Percentiles rank a stretch among this genome's conserved stretches.
These are phyloP conservation scores for Chalaropsis thielavioides DNA, from an alignment of 2,329 filamentous ascomycete species.

Conservation along the genomic window DNA sequence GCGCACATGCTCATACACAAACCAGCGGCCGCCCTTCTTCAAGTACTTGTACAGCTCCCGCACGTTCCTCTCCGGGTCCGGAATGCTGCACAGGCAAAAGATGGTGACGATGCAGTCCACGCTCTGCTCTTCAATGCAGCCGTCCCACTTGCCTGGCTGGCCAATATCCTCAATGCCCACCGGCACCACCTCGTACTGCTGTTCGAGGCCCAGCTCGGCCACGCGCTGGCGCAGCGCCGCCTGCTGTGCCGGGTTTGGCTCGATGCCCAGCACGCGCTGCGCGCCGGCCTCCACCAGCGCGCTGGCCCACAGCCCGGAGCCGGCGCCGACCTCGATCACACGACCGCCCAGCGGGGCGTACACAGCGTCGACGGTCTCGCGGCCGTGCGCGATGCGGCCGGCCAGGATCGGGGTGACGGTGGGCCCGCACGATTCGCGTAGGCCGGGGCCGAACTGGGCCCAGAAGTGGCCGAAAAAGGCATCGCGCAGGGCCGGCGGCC, in stretches of 20 bases:
- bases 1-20: conserved; percentile 47
- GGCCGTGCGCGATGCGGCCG: conserved; percentile 31
- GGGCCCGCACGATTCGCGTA: conserved; percentile 29
- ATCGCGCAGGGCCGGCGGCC: conserved; percentile 29
- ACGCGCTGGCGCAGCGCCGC: conserved; percentile 33
- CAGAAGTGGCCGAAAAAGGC: conserved; percentile 51
- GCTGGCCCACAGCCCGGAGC: conserved; percentile 45
- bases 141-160: conserved; percentile 29
- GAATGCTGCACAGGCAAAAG: conserved; percentile 49
- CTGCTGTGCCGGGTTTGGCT: conserved; percentile 45
- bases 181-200: conserved; percentile 46
- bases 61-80: conserved; percentile 42
- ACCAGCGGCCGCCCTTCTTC: conserved; percentile 48
- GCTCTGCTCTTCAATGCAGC: conserved; percentile 35
- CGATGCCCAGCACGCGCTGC: conserved; percentile 44
- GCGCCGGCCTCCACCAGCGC: conserved; percentile 29
- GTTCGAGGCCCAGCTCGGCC: conserved; percentile 37
- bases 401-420: conserved; percentile 41
- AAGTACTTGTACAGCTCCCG: conserved; percentile 41
- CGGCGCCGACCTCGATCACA: conserved; percentile 49
- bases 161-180: conserved; percentile 46
- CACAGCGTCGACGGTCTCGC: conserved; percentile 24
- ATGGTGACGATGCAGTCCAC: conserved; percentile 47
- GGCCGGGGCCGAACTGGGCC: conserved; percentile 36
- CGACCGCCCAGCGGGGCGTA: conserved; percentile 33